These are phyloP conservation scores for Erodium texanum DNA, from an alignment of 441 rosid genomes.

Conservation along the genomic window DNA sequence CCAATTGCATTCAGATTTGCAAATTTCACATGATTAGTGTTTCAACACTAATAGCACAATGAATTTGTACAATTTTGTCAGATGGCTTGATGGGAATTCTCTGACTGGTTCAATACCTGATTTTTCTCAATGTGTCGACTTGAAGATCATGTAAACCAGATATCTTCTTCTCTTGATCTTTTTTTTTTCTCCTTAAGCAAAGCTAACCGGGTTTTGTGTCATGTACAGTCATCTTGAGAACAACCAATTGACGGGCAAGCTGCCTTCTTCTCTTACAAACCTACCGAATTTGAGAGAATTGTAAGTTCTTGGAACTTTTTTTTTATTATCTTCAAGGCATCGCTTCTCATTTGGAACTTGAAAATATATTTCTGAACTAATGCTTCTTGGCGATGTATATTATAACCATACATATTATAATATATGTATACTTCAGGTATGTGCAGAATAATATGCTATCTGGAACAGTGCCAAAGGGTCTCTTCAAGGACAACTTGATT, in stretches of 20 bases:
- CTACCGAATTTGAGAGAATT: conserved; percentile 79
- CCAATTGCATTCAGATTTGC: conserved; percentile 12
- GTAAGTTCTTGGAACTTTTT: too few relatives aligned
- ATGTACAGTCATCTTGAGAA: conserved; percentile 80
- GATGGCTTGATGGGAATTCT: conserved; percentile 86
- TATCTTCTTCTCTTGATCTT: conserved; percentile 13
- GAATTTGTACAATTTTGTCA: too few relatives aligned
- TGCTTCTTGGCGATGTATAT: conserved; percentile 8
- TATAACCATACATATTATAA: too few relatives aligned
- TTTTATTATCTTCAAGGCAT: conserved; percentile 15
- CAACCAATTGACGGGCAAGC: conserved; percentile 69
- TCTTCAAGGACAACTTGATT: conserved; percentile 35
- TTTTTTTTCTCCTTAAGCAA: conserved; percentile 5
- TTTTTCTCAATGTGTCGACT: conserved; percentile 52
- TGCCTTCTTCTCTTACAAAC: conserved; percentile 58
- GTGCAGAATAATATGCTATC: conserved; percentile 74
- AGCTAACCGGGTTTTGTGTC: conserved; percentile 22
- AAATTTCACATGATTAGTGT: not conserved
- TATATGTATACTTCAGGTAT: conserved; percentile 49
- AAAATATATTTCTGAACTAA: not conserved
- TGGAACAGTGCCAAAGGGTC: conserved; percentile 62
- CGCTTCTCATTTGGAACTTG: conserved; percentile 6
- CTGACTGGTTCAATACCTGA: conserved; percentile 82
- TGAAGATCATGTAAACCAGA: conserved; percentile 61
- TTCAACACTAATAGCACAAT: too few relatives aligned